Evolutionary conservation across 495 filamentous ascomycete species (phyloP).

Genomic region (Podospora didyma): DNA sequence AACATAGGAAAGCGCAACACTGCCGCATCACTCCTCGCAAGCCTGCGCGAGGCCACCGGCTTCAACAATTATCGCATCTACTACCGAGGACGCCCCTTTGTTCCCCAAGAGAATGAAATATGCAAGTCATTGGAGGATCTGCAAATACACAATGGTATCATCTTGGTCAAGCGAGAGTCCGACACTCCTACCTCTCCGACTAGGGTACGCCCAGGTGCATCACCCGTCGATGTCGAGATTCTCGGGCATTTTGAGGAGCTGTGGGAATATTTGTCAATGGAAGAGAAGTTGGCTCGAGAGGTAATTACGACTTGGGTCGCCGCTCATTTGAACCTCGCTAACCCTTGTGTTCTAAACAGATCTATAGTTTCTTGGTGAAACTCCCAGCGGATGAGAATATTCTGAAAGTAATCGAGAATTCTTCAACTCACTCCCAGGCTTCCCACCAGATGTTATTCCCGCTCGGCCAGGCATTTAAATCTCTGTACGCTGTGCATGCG

Average conservation of each 20-base stretch:
- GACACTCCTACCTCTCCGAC: slow-evolving; percentile 27
- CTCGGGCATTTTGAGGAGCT: slow-evolving; percentile 81
- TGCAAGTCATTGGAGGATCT: slow-evolving; percentile 54
- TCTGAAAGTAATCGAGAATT: slow-evolving; percentile 53
- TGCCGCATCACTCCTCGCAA: slow-evolving; percentile 59
- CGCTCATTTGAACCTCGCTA: not conserved
- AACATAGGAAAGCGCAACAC: slow-evolving; percentile 68
- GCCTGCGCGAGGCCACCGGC: slow-evolving; percentile 60
- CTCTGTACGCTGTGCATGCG: slow-evolving; percentile 67
- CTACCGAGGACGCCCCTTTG: slow-evolving; percentile 44
- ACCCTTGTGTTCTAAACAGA: slow-evolving; percentile 36
- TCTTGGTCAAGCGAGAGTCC: slow-evolving; percentile 51
- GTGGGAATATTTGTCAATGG: slow-evolving; percentile 74
- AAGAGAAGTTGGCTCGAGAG: slow-evolving; percentile 66
- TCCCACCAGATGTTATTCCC: slow-evolving; percentile 62
- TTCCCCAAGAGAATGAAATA: slow-evolving; percentile 45
- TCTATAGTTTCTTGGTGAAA: slow-evolving; percentile 67
- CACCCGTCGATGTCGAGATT: slow-evolving; percentile 67
- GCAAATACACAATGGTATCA: slow-evolving; percentile 55
- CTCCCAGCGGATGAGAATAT: slow-evolving; percentile 68
- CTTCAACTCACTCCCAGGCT: too few relatives aligned
- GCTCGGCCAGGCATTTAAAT: slow-evolving; percentile 64
- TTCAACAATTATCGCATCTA: slow-evolving; percentile 64
- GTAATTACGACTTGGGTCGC: slow-evolving; percentile 29
- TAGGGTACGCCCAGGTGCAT: slow-evolving; percentile 37